Base-by-base conservation (phyloP, 2,329 filamentous ascomycete species). In the Rutstroemia sp. region DNA sequence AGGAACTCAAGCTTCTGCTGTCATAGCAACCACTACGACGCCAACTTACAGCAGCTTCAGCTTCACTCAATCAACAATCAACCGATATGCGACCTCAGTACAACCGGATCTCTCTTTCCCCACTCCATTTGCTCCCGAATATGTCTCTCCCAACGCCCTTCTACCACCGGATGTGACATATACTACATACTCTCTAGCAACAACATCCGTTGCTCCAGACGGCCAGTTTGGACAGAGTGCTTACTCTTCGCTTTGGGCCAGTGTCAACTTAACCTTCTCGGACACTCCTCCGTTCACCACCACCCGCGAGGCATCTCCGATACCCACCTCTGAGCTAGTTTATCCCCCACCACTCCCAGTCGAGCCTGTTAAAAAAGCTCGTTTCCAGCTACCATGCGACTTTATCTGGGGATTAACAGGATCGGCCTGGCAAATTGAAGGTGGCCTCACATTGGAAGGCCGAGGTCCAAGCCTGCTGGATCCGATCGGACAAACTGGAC, bases 331-430 rank as follows among this genome's bases (percentile, higher is more conserved):
- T 9, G 45, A 47, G 21, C 19, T 47, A 23, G 14, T 47, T 23
- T 23, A 19, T 16, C 45, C 45, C 8, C 45, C 45, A 47, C 19
- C 45, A 23, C 45, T 27, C 6, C 14, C 17, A 21, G 14, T 12
- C 14, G 19, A 6, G 9, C 16, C 45, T 47, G 9, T 16, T 19
- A 34, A 34, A 10, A 16, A 47, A 21, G 45, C 17, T 12, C 2
- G 45, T 57, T 58, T 69, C 39, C 71, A 71, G 0, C 25, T 82
- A 34, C 76, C 77, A 0, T 64, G 72, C 3, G 72, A 72, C 42
- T 80, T 80, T 54, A 65, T 69, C 2, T 75, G 74, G 47, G 73
- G 78, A 5, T 75, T 79, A 1, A 71, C 77, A 0, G 72, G 76
- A 5, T 73, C 71, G 2, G 76, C 78, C 10, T 59, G 66, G 58